Evolutionary conservation across 1,284 basidiomycete genomes (phyloP).

Genomic region (Malassezia arunalokei): DNA sequence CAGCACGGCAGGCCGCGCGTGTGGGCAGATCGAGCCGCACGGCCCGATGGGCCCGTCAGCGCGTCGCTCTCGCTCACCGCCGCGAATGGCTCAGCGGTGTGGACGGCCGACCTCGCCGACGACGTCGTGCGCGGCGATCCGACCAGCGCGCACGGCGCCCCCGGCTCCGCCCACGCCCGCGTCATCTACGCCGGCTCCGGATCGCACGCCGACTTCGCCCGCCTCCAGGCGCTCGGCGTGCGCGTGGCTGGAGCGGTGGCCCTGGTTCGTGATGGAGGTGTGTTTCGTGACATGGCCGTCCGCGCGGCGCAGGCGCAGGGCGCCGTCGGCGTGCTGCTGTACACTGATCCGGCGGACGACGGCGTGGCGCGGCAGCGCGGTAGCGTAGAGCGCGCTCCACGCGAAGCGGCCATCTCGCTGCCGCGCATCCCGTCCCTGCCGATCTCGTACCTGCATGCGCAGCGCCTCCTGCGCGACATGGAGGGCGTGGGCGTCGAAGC

Average conservation of each 20-base stretch:
- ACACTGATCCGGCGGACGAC: constrained; percentile 78
- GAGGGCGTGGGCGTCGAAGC: constrained; percentile 48
- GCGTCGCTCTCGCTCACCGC: constrained; percentile 28
- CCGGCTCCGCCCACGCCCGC: constrained; percentile 51
- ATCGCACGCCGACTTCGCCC: constrained; percentile 61
- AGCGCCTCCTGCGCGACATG: constrained; percentile 48
- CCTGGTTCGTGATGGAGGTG: constrained; percentile 66
- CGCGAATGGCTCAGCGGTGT: constrained; percentile 48
- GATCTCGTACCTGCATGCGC: constrained; percentile 51
- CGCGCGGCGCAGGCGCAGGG: constrained; percentile 72
- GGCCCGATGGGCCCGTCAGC: constrained; percentile 38
- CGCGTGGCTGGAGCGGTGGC: constrained; percentile 69
- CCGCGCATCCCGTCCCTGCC: constrained; percentile 69
- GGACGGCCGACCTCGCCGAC: constrained; percentile 52
- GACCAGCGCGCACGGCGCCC: constrained; percentile 47
- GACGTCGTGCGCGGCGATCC: constrained; percentile 49
- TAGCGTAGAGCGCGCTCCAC: constrained; percentile 55
- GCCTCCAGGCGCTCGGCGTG: constrained; percentile 50
- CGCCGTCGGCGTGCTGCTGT: constrained; percentile 57
- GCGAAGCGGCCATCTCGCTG: constrained; percentile 55
- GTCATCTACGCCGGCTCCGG: constrained; percentile 76
- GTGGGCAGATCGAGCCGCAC: constrained; percentile 39
- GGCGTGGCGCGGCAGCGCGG: constrained; percentile 72
- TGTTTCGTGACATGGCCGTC: constrained; percentile 73
- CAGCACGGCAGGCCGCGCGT: constrained; percentile 20